These are phyloP conservation scores for Lolium multiflorum DNA, from an alignment of 176 grass and related monocot species.

Conservation along the genomic window DNA sequence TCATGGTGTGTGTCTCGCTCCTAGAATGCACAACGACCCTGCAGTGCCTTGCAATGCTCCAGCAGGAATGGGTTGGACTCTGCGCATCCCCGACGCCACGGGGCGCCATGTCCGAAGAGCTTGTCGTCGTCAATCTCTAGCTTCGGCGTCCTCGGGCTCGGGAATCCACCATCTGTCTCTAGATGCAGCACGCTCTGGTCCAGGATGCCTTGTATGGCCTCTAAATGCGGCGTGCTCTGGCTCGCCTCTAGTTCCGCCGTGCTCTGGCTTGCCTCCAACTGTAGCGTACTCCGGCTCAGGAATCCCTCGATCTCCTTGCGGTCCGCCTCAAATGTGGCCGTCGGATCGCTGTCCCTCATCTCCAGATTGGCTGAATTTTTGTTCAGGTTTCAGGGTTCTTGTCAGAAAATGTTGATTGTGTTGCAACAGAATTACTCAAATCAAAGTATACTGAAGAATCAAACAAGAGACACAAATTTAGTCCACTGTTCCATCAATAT, in stretches of 20 bases:
- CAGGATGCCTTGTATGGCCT: conserved; percentile 12
- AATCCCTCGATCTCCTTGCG: conserved; percentile 31
- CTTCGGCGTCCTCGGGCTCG: neutral
- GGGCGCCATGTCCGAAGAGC: neutral
- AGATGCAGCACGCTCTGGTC: neutral
- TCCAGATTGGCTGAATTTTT: conserved; percentile 59
- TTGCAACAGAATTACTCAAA: neutral
- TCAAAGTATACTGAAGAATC: neutral
- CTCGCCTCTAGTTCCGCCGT: neutral
- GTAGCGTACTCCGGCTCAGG: conserved; percentile 14
- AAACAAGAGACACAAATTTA: neutral
- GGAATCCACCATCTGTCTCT: neutral
- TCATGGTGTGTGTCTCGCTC: neutral
- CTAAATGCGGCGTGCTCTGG: neutral
- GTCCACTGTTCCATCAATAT: neutral
- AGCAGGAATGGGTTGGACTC: conserved; percentile 30
- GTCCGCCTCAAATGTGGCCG: conserved; percentile 49
- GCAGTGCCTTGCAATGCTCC: conserved; percentile 30
- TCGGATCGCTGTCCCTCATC: conserved; percentile 47
- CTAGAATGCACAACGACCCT: conserved; percentile 17
- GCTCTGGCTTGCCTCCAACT: neutral
- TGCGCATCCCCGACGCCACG: conserved; percentile 34
- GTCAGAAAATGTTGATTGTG: neutral
- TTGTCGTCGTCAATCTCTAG: conserved; percentile 32
- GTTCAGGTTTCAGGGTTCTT: neutral